Evolutionary conservation across 306 rosid species (phyloP), one percentile per base, ranked within the genome.

Genomic region (Luffa acutangula): DNA sequence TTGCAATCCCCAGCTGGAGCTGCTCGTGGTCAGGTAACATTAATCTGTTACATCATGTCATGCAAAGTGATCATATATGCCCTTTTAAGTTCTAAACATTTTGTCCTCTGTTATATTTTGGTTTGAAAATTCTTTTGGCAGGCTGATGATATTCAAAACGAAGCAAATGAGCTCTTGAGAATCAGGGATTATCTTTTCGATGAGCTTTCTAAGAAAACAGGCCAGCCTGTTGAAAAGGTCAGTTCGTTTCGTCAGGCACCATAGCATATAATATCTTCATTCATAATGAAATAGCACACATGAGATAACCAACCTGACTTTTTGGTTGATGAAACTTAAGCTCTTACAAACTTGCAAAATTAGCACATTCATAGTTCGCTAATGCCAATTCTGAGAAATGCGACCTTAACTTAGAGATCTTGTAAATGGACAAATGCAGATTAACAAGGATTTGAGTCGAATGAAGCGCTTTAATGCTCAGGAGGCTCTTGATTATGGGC

Each of bases 401-500:
- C 54, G 46, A 72, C 21, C 58, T 31, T 73, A 31, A 52, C 63
- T 73, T 71, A 20, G 31, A 37, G 57, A 48, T 42, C 8, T 73
- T 53, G 3, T 84, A 64, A 64, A 80, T 78, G 71, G 84, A 25
- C 81, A 15, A 78, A 62, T 87, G 82, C 91, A 91, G 97, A 90
- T 92, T 73, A 59, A 76, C 83, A 69, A 84, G 81, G 98, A 95
- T 87, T 82, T 92, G 69, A 78, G 93, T 66, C 80, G 90, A 83
- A 79, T 86, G 89, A 92, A 90, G 87, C 92, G 89, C 9, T 92
- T 92, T 63, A 83, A 77, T 82, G 84, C 99, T 49, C 90, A 87
- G 81, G 92, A 89, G 83, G 97, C 99, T 85, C 86, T 92, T 46
- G 99, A 95, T n/a, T 95, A 95, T 65, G 99, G 99, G 63, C 88